Evolutionary conservation across 2,329 filamentous ascomycete genomes (phyloP).

Genomic region (Aspergillus brasiliensis): DNA sequence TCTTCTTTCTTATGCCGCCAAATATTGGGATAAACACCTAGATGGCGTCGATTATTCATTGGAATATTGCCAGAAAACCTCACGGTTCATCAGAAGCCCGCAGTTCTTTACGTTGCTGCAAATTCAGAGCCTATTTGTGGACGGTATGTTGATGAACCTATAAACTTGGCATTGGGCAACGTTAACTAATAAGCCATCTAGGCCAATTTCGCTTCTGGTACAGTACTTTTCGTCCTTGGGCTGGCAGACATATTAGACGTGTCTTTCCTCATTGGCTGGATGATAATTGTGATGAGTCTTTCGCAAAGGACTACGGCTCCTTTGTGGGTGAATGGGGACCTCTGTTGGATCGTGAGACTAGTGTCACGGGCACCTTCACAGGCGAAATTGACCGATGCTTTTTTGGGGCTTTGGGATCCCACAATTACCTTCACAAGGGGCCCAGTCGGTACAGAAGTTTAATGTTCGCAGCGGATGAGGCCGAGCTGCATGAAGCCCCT

Average conservation of each 20-base stretch:
- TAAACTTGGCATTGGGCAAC: too few species aligned
- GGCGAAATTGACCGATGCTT: constrained; percentile 11
- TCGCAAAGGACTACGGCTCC: not conserved
- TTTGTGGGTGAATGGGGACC: constrained; percentile 8
- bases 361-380: not conserved
- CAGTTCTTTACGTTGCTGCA: constrained; percentile 8
- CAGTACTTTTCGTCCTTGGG: not conserved
- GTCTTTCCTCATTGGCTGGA: constrained; percentile 8
- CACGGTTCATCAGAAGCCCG: not conserved
- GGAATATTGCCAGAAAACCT: not conserved
- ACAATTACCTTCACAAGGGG: constrained; percentile 4
- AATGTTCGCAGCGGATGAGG: not conserved
- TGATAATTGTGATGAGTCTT: not conserved
- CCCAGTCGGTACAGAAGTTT: constrained; percentile 1
- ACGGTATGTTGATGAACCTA: not conserved
- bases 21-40: constrained; percentile 9
- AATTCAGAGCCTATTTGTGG: constrained; percentile 4
- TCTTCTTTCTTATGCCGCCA: constrained; percentile 8
- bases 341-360: not conserved
- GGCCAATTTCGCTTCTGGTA: constrained; percentile 4
- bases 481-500: not conserved
- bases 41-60: not conserved
- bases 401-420: constrained; percentile 1
- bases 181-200: not conserved
- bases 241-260: not conserved